Percentiles rank a stretch among this genome's conserved stretches.
Conservation (phyloP, 1,139 yeast species). For the Arxiozyma heterogenica region DNA sequence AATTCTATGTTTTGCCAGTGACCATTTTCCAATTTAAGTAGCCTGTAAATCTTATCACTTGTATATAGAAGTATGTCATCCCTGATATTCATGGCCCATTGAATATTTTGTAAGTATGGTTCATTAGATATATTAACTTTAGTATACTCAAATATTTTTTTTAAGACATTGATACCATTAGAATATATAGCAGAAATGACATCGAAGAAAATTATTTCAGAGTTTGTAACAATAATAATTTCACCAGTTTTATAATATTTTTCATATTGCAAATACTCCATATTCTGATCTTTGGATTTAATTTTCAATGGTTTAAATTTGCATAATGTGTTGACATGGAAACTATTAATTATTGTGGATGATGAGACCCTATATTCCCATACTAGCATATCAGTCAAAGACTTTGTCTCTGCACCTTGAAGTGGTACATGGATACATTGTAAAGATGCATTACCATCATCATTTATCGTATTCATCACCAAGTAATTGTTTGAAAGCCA, state of each 20-base stretch:
- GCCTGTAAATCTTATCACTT: conserved; percentile 15
- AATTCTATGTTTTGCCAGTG: conserved; percentile 15
- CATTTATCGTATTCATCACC: conserved; percentile 21
- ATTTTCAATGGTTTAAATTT: conserved; percentile 20
- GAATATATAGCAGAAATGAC: conserved; percentile 20
- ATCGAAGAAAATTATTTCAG: conserved; percentile 18
- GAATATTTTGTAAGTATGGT: conserved; percentile 8
- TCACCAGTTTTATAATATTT: conserved; percentile 25
- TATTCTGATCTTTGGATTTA: conserved; percentile 14
- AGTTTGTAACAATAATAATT: conserved; percentile 15
- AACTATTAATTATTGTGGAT: conserved; percentile 7
- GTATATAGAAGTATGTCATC: conserved; percentile 22
- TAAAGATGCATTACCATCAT: conserved; percentile 16
- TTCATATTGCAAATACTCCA: conserved; percentile 12
- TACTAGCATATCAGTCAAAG: conserved; percentile 17
- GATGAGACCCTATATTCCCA: conserved; percentile 25
- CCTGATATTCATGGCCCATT: conserved; percentile 21
- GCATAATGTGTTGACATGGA: conserved; percentile 22
- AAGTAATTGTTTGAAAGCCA: conserved; percentile 30
- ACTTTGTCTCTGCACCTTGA: conserved; percentile 13
- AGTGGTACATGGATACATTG: conserved; percentile 24
- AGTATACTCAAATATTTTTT: conserved; percentile 19
- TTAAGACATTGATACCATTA: conserved; percentile 21
- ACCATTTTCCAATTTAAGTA: conserved; percentile 10
- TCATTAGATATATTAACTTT: conserved; percentile 14